phyloP scores from a whole-genome alignment of 1,284 basidiomycete genomes.

The Megacollybia platyphylla region DNA sequence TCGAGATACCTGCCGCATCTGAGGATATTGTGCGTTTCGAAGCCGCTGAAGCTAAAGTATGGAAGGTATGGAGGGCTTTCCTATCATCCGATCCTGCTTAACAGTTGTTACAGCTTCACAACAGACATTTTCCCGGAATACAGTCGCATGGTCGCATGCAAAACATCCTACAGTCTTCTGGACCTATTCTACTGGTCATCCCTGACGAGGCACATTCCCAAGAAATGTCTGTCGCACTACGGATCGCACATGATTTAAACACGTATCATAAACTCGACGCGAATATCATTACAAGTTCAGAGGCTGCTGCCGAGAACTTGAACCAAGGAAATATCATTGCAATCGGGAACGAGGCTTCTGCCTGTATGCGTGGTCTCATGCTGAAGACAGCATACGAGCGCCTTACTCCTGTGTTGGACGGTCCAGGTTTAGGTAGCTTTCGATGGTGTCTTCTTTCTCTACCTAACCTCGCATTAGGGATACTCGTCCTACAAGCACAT shows the following conservation, averaged over 20 bases:
- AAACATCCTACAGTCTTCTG: slow-evolving; percentile 40
- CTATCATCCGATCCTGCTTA: background rate
- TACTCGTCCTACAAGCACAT: slow-evolving; percentile 62
- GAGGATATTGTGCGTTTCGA: slow-evolving; percentile 8
- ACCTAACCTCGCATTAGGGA: slow-evolving; percentile 20
- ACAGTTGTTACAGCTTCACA: background rate
- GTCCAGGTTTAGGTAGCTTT: slow-evolving; percentile 16
- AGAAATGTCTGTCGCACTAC: slow-evolving; percentile 36
- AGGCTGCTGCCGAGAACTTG: slow-evolving; percentile 19
- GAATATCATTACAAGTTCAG: slow-evolving; percentile 37
- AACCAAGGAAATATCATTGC: slow-evolving; percentile 44
- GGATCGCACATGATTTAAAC: slow-evolving; percentile 57
- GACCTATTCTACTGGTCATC: slow-evolving; percentile 44
- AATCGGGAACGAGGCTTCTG: slow-evolving; percentile 27
- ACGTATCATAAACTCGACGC: slow-evolving; percentile 61
- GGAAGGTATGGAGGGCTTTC: slow-evolving; percentile 9
- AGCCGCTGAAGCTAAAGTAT: slow-evolving; percentile 8
- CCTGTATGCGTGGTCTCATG: background rate
- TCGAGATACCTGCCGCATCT: slow-evolving; percentile 5
- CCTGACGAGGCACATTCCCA: slow-evolving; percentile 19
- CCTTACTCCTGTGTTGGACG: slow-evolving; percentile 8
- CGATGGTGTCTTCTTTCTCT: background rate
- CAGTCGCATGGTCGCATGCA: slow-evolving; percentile 48
- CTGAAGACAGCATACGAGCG: background rate
- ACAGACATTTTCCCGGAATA: slow-evolving; percentile 2